phyloP scores from a whole-genome alignment of 306 rosid genomes.

The apple (Malus domestica) region DNA sequence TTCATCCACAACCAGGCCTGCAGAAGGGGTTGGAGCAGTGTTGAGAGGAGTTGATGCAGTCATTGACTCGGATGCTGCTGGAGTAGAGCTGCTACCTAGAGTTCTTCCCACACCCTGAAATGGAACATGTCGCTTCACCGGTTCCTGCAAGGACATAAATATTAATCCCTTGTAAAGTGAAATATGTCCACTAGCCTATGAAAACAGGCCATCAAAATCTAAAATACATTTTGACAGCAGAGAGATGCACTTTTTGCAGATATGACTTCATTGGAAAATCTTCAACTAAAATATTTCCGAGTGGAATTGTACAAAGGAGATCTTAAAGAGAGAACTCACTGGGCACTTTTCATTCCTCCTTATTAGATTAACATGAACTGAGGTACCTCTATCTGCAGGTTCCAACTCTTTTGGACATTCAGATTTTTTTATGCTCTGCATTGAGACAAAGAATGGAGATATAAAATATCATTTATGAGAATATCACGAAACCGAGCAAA shows the following conservation, averaged over 20 bases:
- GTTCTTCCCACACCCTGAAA: constrained; percentile 96
- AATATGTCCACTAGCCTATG: neutral
- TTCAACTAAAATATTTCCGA: neutral
- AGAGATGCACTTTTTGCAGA: neutral
- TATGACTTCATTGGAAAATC: neutral
- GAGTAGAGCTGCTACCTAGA: constrained; percentile 72
- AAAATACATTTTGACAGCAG: neutral
- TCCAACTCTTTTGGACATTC: constrained; percentile 96
- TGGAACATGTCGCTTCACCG: constrained; percentile 49
- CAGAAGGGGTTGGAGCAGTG: constrained; percentile 38
- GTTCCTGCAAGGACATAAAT: constrained; percentile 50
- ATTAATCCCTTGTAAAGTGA: neutral
- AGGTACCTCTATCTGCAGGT: constrained; percentile 67
- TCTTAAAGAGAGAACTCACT: constrained; percentile 45
- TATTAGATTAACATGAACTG: constrained; percentile 81
- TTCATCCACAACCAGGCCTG: constrained; percentile 58
- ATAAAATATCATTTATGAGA: neutral
- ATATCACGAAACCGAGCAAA: neutral
- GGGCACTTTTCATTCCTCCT: constrained; percentile 75
- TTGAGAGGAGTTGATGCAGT: constrained; percentile 23
- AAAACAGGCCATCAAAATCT: neutral
- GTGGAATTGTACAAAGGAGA: neutral
- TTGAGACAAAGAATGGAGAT: constrained; percentile 15
- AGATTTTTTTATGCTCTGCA: constrained; percentile 83
- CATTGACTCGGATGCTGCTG: constrained; percentile 38